phyloP scores from a whole-genome alignment of 345 rosid species.

The Aquilaria sinensis region DNA sequence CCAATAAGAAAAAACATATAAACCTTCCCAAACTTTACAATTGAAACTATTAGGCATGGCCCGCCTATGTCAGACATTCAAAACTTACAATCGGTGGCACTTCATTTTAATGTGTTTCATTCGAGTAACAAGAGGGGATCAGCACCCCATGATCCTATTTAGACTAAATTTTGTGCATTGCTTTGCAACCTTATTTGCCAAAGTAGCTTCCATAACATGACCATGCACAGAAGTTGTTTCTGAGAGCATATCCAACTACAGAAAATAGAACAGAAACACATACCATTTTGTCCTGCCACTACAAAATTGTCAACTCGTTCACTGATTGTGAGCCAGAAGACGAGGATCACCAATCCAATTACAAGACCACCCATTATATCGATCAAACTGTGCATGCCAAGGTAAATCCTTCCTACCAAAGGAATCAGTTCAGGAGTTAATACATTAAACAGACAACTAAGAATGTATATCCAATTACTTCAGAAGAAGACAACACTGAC shows the following conservation, averaged over 20 bases:
- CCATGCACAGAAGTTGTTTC: constrained; percentile 6
- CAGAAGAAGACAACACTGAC: constrained; percentile 36
- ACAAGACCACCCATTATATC: constrained; percentile 76
- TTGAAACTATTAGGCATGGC: no score
- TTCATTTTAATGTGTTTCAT: no score
- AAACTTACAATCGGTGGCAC: no score
- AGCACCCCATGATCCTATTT: not conserved
- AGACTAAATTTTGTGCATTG: not conserved
- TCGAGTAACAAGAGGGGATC: no score
- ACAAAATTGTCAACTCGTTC: constrained; percentile 60
- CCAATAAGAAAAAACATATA: constrained; percentile 5
- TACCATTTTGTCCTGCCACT: constrained; percentile 81
- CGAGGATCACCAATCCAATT: constrained; percentile 62
- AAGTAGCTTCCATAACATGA: constrained; percentile 9
- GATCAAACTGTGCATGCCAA: constrained; percentile 94
- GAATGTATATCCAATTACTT: constrained; percentile 4
- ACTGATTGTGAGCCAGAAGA: constrained; percentile 59
- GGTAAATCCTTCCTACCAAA: constrained; percentile 90
- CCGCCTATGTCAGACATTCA: no score
- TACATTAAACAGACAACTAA: not conserved
- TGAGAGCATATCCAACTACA: not conserved
- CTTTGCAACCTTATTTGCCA: not conserved
- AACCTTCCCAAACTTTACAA: not conserved
- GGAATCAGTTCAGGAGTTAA: constrained; percentile 21
- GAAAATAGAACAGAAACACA: not conserved